Evolutionary conservation across 2,329 filamentous ascomycete species (phyloP).

Genomic region (Alternaria consortialis): DNA sequence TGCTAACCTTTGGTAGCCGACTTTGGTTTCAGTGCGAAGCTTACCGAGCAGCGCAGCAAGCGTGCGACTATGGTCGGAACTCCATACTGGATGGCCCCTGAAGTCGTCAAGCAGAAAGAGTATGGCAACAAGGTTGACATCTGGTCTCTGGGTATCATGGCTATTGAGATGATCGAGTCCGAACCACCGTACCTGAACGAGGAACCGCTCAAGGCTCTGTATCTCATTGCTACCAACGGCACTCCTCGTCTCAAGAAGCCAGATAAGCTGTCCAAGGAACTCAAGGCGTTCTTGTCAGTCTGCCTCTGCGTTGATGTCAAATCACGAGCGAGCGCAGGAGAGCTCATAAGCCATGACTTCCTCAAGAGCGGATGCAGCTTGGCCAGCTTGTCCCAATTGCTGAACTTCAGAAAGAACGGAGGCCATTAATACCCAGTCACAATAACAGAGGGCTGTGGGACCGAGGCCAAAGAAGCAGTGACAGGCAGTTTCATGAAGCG

Average conservation of each 20-base stretch:
- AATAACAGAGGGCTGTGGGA: background rate
- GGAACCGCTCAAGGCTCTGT: constrained; percentile 95
- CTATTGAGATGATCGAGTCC: constrained; percentile 99
- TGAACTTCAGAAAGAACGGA: constrained; percentile 82
- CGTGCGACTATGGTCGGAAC: constrained; percentile 99
- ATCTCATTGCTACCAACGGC: constrained; percentile 97
- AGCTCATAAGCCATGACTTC: constrained; percentile 92
- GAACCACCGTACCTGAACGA: constrained; percentile 98
- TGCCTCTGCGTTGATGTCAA: constrained; percentile 97
- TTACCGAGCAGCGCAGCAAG: constrained; percentile 95
- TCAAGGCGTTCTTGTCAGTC: constrained; percentile 95
- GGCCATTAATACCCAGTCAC: constrained; percentile 48
- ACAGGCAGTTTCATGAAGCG: constrained; percentile 12
- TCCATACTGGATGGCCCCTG: constrained; percentile 99
- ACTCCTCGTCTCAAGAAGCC: constrained; percentile 97
- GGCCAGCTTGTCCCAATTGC: constrained; percentile 81
- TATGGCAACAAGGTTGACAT: constrained; percentile 99
- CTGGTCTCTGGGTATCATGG: constrained; percentile 99
- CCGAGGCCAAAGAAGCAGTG: constrained; percentile 11
- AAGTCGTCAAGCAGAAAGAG: constrained; percentile 99
- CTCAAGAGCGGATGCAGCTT: constrained; percentile 89
- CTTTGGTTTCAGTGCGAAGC: constrained; percentile 98
- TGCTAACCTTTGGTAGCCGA: constrained; percentile 70
- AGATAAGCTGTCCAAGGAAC: constrained; percentile 95
- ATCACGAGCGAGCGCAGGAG: constrained; percentile 88